Evolutionary conservation across 108 stramenopile genomes (phyloP).

Genomic region (Nannochloropsis granulata): DNA sequence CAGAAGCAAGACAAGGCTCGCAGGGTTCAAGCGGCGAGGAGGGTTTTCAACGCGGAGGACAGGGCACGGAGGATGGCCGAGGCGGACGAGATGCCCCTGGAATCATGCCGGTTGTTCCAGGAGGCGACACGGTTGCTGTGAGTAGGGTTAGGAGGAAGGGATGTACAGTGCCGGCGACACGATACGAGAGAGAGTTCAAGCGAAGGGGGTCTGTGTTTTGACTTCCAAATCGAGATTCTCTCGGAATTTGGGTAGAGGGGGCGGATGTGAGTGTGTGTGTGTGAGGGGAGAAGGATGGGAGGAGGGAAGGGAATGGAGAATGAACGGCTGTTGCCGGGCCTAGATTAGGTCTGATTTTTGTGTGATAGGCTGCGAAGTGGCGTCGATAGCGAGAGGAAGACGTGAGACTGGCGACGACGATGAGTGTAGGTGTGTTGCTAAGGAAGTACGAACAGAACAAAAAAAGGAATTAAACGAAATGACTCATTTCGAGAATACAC

Average conservation of each 20-base stretch:
- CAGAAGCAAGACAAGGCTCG: not conserved
- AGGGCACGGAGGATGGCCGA: not conserved
- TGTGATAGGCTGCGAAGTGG: too few species aligned
- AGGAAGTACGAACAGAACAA: too few species aligned
- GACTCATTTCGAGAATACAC: too few species aligned
- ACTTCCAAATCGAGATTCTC: not conserved
- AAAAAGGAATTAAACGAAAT: too few species aligned
- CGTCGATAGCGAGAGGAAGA: too few species aligned
- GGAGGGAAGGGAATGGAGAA: too few species aligned
- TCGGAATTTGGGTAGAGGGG: not conserved
- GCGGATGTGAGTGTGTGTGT: too few species aligned
- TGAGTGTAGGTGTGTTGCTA: too few species aligned
- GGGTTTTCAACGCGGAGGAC: not conserved
- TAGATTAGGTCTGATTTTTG: too few species aligned
- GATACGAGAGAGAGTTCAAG: not conserved
- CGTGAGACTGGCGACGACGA: too few species aligned
- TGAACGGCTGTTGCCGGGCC: too few species aligned
- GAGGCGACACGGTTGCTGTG: not conserved
- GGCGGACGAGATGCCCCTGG: not conserved
- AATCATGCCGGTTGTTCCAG: not conserved
- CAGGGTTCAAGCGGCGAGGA: not conserved
- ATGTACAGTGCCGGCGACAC: not conserved
- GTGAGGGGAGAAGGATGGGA: too few species aligned
- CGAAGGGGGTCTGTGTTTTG: not conserved
- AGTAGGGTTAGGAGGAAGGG: not conserved